Evolutionary conservation across 306 rosid genomes (phyloP), one percentile per base, ranked within the genome.

Genomic region (Trichosanthes cucumerina): DNA sequence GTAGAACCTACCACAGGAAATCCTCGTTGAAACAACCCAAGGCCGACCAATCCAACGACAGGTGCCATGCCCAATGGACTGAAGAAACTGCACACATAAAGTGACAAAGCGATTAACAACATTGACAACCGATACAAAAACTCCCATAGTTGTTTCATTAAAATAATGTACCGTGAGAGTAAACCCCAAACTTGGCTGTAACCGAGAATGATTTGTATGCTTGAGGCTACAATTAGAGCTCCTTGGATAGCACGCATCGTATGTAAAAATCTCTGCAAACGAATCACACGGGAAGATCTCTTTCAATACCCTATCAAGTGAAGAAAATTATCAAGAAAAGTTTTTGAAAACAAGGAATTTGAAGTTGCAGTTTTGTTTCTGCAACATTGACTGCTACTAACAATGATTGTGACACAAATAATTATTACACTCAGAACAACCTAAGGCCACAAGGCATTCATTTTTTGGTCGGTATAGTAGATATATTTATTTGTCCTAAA

Each of bases 1-100:
- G 34, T 38, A 75, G 79, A 79, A 87, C 93, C 56, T 85, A 92
- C 98, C 80, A 78, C 84, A 11, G 98, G 96, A 84, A 95, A 92
- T 82, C 98, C 98, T 36, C 86, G 93, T 63, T 91, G 86, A 85
- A 95, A 88, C 83, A 95, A 83, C 77, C 98, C 98, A 77, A 95
- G 84, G 76, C 98, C 98, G 38, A 92, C 91, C 89, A 95, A 86
- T 83, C 96, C 98, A 82, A 92, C 92, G 19, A 95, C 98, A 49
- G 98, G 98, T 79, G 96, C 97, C 96, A 95, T 91, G 62, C 98
- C 97, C 80, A 95, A 94, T 75, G 98, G 98, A 84, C 98, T 95
- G 87, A 95, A 95, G 84, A 95, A 95, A 71, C 98, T 95, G 89
- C 54, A 87, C 79, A 71, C 78, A 71, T 41, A 80, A 82, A 71